phyloP scores from a whole-genome alignment of 1,139 yeast genomes.

The Pichia sp. region DNA sequence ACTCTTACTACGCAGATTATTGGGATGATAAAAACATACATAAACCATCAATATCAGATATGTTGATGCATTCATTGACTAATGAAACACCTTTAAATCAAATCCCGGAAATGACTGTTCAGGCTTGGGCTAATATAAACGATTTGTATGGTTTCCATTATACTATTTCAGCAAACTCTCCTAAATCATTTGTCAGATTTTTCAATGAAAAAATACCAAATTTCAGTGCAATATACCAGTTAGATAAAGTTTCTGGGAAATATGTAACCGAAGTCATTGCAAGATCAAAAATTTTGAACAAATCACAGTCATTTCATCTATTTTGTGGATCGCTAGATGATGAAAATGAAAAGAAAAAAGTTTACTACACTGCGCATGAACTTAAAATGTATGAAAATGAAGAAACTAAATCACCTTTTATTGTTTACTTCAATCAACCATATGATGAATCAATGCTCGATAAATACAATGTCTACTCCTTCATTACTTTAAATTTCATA shows the following conservation, averaged over 20 bases:
- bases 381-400: slow-evolving; percentile 51
- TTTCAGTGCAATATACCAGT: slow-evolving; percentile 20
- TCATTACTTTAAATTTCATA: slow-evolving; percentile 37
- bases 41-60: slow-evolving; percentile 63
- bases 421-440: slow-evolving; percentile 53
- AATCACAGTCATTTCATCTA: slow-evolving; percentile 79
- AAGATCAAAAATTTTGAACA: slow-evolving; percentile 72
- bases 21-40: slow-evolving; percentile 29
- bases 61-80: slow-evolving; percentile 80
- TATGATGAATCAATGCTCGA: slow-evolving; percentile 31
- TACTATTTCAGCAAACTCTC: slow-evolving; percentile 28
- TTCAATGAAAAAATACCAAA: slow-evolving; percentile 18
- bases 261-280: slow-evolving; percentile 59
- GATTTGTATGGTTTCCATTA: slow-evolving; percentile 44
- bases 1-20: slow-evolving; percentile 32
- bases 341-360: slow-evolving; percentile 32
- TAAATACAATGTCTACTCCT: slow-evolving; percentile 37
- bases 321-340: slow-evolving; percentile 32
- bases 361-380: slow-evolving; percentile 81
- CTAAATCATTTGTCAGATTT: slow-evolving; percentile 22
- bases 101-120: slow-evolving; percentile 63
- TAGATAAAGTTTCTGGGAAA: slow-evolving; percentile 21
- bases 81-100: slow-evolving; percentile 70
- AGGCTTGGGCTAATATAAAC: slow-evolving; percentile 60
- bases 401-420: slow-evolving; percentile 51